These are phyloP conservation scores for Aspergillus eucalypticola DNA, from an alignment of 2,329 filamentous ascomycete species.

Conservation along the genomic window DNA sequence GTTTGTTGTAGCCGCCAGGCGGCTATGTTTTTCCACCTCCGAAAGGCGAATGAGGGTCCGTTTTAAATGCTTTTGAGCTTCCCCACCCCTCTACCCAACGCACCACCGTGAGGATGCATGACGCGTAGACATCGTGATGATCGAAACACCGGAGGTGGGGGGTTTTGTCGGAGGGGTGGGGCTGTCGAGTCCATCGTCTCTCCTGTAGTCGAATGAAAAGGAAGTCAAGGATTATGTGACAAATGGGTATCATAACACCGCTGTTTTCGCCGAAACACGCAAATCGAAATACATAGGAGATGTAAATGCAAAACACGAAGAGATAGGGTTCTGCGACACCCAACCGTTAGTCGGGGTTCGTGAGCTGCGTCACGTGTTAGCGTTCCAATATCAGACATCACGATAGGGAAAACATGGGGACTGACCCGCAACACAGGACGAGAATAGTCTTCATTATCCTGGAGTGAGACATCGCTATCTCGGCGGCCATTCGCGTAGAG, in stretches of 20 bases:
- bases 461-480: slow-evolving; percentile 47
- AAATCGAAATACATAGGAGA: slow-evolving; percentile 29
- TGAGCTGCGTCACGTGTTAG: slow-evolving; percentile 31
- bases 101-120: not conserved
- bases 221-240: slow-evolving; percentile 31
- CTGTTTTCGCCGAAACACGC: slow-evolving; percentile 33
- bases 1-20: not conserved
- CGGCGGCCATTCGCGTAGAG: slow-evolving; percentile 45
- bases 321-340: slow-evolving; percentile 12
- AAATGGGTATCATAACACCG: slow-evolving; percentile 44
- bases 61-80: not conserved
- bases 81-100: not conserved
- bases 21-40: not conserved
- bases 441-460: slow-evolving; percentile 52
- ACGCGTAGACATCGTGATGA: not conserved
- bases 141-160: not conserved
- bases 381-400: not conserved
- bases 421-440: slow-evolving; percentile 47
- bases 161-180: not conserved
- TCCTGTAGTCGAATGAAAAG: slow-evolving; percentile 19
- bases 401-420: not conserved
- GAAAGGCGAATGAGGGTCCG: not conserved
- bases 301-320: slow-evolving; percentile 17
- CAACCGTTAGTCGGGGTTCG: slow-evolving; percentile 37
- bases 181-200: slow-evolving; percentile 12